phyloP scores from a whole-genome alignment of 2,329 filamentous ascomycete species.

The Fusarium setosum region DNA sequence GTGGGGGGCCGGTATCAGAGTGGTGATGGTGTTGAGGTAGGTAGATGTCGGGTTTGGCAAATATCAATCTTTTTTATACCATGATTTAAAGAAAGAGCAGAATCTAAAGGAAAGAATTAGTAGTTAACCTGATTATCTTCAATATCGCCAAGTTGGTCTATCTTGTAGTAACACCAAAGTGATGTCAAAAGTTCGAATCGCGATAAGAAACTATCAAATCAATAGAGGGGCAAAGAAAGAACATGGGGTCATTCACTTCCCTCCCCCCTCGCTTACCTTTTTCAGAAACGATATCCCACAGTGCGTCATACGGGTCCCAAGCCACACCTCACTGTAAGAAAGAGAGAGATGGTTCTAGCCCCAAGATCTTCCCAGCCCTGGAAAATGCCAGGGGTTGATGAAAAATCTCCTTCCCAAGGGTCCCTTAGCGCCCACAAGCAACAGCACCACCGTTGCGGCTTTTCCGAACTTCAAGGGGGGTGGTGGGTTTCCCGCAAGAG shows the following conservation, averaged over 20 bases:
- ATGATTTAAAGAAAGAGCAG: neutral
- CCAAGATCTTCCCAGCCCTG: no score
- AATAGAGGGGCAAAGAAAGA: constrained; percentile 29
- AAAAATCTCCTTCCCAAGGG: neutral
- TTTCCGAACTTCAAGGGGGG: neutral
- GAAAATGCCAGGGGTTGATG: neutral
- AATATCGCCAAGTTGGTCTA: no score
- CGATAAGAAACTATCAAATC: constrained; percentile 17
- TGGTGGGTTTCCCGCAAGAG: no score
- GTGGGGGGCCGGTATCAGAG: constrained; percentile 21
- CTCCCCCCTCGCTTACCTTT: constrained; percentile 22
- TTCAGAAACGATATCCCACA: constrained; percentile 8
- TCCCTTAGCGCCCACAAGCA: neutral
- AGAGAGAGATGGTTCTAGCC: neutral
- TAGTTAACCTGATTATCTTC: no score
- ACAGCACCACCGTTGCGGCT: neutral
- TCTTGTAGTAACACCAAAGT: neutral
- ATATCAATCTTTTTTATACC: neutral
- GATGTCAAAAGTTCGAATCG: constrained; percentile 7
- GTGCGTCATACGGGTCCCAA: constrained; percentile 19
- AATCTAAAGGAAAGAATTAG: neutral
- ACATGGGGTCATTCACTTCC: neutral
- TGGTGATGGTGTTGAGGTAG: constrained; percentile 20
- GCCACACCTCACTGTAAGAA: constrained; percentile 15
- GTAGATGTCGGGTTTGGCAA: neutral